Conservation (phyloP, 2,329 filamentous ascomycete species). For the Orbilia blumenaviensis region DNA sequence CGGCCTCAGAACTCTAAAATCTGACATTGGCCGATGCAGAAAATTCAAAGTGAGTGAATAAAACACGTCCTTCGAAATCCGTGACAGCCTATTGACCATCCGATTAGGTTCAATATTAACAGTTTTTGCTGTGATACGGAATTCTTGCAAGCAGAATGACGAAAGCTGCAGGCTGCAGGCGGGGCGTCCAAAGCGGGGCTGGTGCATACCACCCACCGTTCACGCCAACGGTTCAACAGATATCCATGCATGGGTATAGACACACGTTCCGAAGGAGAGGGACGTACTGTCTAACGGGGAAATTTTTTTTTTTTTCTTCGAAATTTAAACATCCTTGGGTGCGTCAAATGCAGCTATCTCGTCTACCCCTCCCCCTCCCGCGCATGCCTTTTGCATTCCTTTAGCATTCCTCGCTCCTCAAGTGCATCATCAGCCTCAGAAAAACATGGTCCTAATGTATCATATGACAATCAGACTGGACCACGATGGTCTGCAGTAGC, state of each 20-base stretch:
- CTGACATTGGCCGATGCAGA: not conserved
- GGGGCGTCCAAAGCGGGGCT: constrained; percentile 49
- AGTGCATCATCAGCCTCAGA: not conserved
- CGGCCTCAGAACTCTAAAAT: not conserved
- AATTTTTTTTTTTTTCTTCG: constrained; percentile 23
- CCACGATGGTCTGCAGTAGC: constrained; percentile 15
- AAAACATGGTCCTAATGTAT: constrained; percentile 10
- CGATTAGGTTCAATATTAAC: not conserved
- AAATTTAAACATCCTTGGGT: constrained; percentile 18
- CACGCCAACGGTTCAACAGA: constrained; percentile 14
- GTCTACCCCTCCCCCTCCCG: constrained; percentile 6
- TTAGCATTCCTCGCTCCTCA: constrained; percentile 7
- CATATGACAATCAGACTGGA: constrained; percentile 44
- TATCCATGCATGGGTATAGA: not conserved
- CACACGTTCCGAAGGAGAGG: not conserved
- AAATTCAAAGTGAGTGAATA: constrained; percentile 2
- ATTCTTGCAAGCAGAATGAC: constrained; percentile 42
- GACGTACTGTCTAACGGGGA: constrained; percentile 14
- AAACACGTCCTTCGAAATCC: constrained; percentile 10
- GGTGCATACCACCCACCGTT: constrained; percentile 17
- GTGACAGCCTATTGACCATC: not conserved
- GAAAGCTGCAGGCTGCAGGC: constrained; percentile 28
- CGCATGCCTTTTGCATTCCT: not conserved
- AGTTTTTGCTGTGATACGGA: constrained; percentile 19
- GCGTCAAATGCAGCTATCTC: constrained; percentile 15